phyloP scores from a whole-genome alignment of 768 basidiomycete species.

The Epithele typhae region DNA sequence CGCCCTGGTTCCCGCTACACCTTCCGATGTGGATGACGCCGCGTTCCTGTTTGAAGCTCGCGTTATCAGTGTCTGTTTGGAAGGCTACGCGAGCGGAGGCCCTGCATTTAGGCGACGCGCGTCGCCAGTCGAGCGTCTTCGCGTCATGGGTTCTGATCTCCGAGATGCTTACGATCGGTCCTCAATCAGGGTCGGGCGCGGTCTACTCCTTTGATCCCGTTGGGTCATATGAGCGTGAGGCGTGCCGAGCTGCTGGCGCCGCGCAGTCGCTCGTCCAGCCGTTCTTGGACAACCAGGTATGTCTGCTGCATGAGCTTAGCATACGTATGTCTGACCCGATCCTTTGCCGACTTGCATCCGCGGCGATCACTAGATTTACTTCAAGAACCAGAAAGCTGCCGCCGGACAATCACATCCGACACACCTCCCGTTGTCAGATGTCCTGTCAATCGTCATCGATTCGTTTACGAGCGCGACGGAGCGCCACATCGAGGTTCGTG shows the following conservation, averaged over 20 bases:
- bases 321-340: conserved; percentile 31
- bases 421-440: conserved; percentile 76
- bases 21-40: no score
- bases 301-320: conserved; percentile 24
- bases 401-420: conserved; percentile 70
- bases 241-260: conserved; percentile 93
- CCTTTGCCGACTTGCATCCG: conserved; percentile 44
- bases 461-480: conserved; percentile 97
- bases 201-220: conserved; percentile 99
- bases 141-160: no score
- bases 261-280: conserved; percentile 95
- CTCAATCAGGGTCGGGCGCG: conserved; percentile 82
- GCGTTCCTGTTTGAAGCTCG: no score
- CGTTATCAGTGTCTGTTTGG: no score
- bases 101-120: no score
- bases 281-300: conserved; percentile 96
- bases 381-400: conserved; percentile 87
- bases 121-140: no score
- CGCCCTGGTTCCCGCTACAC: no score
- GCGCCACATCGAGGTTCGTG: conserved; percentile 88
- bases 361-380: conserved; percentile 71
- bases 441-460: conserved; percentile 87
- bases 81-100: no score
- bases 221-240: conserved; percentile 95
- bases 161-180: no score